These are phyloP conservation scores for Metschnikowia kofuensis DNA, from an alignment of 805 yeast species.

Conservation along the genomic window DNA sequence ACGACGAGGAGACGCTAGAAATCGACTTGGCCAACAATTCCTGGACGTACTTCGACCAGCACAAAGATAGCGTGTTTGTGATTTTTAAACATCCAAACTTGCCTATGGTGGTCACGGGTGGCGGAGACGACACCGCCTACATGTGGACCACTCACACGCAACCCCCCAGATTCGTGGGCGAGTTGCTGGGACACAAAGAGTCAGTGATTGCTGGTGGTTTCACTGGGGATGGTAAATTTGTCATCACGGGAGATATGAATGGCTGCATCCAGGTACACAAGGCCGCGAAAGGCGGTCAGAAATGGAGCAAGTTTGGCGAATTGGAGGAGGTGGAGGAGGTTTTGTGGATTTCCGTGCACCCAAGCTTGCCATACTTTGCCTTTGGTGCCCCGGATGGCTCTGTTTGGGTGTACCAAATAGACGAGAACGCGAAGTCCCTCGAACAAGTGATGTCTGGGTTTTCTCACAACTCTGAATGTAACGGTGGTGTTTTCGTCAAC, in stretches of 20 bases:
- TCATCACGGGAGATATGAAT: slow-evolving; percentile 92
- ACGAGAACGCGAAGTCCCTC: slow-evolving; percentile 42
- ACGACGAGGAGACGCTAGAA: slow-evolving; percentile 50
- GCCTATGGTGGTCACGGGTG: slow-evolving; percentile 89
- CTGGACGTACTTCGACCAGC: slow-evolving; percentile 83
- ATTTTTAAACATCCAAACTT: slow-evolving; percentile 80
- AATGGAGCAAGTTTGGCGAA: slow-evolving; percentile 69
- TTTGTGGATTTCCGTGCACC: slow-evolving; percentile 80
- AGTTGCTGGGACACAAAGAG: slow-evolving; percentile 80
- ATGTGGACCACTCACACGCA: slow-evolving; percentile 89
- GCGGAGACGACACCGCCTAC: slow-evolving; percentile 87
- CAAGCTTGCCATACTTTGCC: slow-evolving; percentile 76
- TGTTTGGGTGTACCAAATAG: slow-evolving; percentile 86
- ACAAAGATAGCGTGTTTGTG: slow-evolving; percentile 81
- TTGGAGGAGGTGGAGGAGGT: slow-evolving; percentile 90
- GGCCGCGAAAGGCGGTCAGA: slow-evolving; percentile 72
- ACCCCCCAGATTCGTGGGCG: slow-evolving; percentile 78
- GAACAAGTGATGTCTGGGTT: slow-evolving; percentile 77
- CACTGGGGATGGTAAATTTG: slow-evolving; percentile 74
- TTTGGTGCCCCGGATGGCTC: slow-evolving; percentile 92
- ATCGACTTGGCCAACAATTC: slow-evolving; percentile 90
- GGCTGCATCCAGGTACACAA: slow-evolving; percentile 78
- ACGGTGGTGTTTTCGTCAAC: slow-evolving; percentile 73
- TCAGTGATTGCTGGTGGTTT: slow-evolving; percentile 84
- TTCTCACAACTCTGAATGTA: slow-evolving; percentile 77